Evolutionary conservation across 2,329 filamentous ascomycete species (phyloP).

Genomic region (Penicillium sclerotiorum): DNA sequence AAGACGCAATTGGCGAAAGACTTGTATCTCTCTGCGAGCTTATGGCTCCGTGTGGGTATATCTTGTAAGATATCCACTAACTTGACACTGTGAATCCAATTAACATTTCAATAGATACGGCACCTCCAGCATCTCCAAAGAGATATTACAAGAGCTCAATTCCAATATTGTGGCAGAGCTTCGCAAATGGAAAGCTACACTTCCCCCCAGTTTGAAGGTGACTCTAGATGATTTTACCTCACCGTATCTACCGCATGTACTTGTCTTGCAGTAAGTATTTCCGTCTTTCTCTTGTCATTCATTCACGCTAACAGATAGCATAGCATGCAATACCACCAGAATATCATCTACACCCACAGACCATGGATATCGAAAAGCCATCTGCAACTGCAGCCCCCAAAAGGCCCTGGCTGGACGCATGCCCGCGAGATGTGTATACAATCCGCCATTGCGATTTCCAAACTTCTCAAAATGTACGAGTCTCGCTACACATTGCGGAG

Average conservation of each 20-base stretch:
- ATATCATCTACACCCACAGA: constrained; percentile 38
- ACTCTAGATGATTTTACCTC: constrained; percentile 22
- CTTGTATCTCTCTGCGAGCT: constrained; percentile 34
- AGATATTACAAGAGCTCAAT: constrained; percentile 27
- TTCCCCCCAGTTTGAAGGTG: constrained; percentile 28
- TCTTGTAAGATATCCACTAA: constrained; percentile 24
- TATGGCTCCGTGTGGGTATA: constrained; percentile 33
- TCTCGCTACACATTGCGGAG: constrained; percentile 16
- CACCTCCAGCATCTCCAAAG: constrained; percentile 21
- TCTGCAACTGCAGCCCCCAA: constrained; percentile 34
- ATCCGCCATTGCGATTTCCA: constrained; percentile 20
- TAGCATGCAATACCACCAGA: constrained; percentile 39
- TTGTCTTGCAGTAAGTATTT: constrained; percentile 30
- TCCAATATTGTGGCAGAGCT: constrained; percentile 20
- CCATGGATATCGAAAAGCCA: constrained; percentile 38
- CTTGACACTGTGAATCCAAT: neutral
- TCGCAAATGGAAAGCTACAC: constrained; percentile 29
- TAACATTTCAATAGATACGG: constrained; percentile 10
- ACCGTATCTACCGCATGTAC: constrained; percentile 31
- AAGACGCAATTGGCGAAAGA: constrained; percentile 12
- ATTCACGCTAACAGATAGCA: neutral
- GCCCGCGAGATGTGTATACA: constrained; percentile 22
- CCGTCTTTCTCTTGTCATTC: neutral
- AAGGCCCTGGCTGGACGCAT: constrained; percentile 14
- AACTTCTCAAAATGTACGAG: constrained; percentile 16